A percentile compares a stretch with the other conserved stretches of the same genome.
Conservation (phyloP, 2,329 filamentous ascomycete genomes). For the Tolypocladium sp. region DNA sequence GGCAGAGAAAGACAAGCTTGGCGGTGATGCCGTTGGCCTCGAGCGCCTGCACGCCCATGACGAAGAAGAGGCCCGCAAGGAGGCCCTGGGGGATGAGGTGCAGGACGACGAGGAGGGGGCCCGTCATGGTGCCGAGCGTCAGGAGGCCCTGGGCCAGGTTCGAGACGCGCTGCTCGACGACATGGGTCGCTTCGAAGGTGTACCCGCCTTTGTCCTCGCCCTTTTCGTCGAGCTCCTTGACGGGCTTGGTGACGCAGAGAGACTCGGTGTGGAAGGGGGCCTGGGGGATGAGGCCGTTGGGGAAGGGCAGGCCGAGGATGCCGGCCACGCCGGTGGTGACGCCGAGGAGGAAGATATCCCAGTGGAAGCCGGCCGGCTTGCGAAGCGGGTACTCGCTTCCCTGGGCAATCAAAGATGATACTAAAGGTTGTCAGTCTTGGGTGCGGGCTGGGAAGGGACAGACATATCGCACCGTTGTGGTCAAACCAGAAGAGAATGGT, state of each 20-base stretch:
- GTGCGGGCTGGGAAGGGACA: too few relatives aligned
- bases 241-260: slow-evolving; percentile 59
- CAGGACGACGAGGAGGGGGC: slow-evolving; percentile 63
- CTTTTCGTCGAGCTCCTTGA: slow-evolving; percentile 43
- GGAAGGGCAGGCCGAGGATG: slow-evolving; percentile 68
- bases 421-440: slow-evolving; percentile 29
- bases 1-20: slow-evolving; percentile 61
- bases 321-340: slow-evolving; percentile 69
- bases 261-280: slow-evolving; percentile 75
- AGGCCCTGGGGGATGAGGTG: slow-evolving; percentile 74
- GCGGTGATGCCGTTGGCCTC: slow-evolving; percentile 68
- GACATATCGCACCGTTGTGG: too few relatives aligned
- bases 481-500: slow-evolving; percentile 87
- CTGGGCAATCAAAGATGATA: slow-evolving; percentile 74
- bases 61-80: slow-evolving; percentile 72
- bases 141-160: slow-evolving; percentile 72
- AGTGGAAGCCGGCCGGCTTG: slow-evolving; percentile 78
- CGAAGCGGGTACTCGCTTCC: slow-evolving; percentile 73
- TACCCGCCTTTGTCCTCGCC: slow-evolving; percentile 47
- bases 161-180: slow-evolving; percentile 71
- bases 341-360: slow-evolving; percentile 75
- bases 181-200: slow-evolving; percentile 43
- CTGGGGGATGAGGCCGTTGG: slow-evolving; percentile 76
- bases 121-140: slow-evolving; percentile 70
- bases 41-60: slow-evolving; percentile 75